Percentiles rank a stretch among this genome's conserved stretches.
phyloP scores from a whole-genome alignment of 2,329 filamentous ascomycete genomes.

The Fusarium redolens region DNA sequence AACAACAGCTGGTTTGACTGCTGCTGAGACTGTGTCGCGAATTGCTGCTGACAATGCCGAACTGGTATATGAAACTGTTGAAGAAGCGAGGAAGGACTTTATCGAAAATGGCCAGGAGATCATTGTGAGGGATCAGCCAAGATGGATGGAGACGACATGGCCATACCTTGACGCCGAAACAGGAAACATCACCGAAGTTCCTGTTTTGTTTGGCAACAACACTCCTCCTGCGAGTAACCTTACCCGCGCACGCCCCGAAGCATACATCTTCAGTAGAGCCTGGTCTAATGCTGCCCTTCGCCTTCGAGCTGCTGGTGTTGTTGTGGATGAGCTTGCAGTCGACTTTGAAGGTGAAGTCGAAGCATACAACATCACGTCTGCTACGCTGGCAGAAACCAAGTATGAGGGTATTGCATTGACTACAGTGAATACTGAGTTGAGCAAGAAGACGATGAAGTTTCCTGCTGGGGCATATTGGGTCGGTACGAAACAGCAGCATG shows the following conservation, averaged over 20 bases:
- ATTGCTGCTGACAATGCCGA: constrained; percentile 46
- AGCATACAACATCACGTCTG: constrained; percentile 40
- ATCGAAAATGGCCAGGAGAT: constrained; percentile 38
- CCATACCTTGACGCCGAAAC: constrained; percentile 41
- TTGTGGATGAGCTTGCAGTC: constrained; percentile 36
- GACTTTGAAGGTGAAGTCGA: constrained; percentile 45
- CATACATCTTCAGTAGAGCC: constrained; percentile 46
- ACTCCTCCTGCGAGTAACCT: constrained; percentile 45
- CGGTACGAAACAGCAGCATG: constrained; percentile 48
- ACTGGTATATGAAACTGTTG: constrained; percentile 41
- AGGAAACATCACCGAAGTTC: constrained; percentile 41
- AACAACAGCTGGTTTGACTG: constrained; percentile 44
- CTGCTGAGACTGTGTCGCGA: constrained; percentile 42
- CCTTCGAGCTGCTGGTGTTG: constrained; percentile 40
- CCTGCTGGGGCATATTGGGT: constrained; percentile 48
- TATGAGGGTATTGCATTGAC: constrained; percentile 45
- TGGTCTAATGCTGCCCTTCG: constrained; percentile 45
- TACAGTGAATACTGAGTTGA: constrained; percentile 36
- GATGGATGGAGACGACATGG: constrained; percentile 30
- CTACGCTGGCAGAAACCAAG: constrained; percentile 26
- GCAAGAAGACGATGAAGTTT: constrained; percentile 33
- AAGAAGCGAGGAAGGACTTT: constrained; percentile 43
- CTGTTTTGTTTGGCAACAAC: constrained; percentile 45
- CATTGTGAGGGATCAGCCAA: constrained; percentile 36
- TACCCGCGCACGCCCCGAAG: constrained; percentile 46